Base-by-base conservation (phyloP, 2,329 filamentous ascomycete genomes). In the Microsporum ferrugineum region DNA sequence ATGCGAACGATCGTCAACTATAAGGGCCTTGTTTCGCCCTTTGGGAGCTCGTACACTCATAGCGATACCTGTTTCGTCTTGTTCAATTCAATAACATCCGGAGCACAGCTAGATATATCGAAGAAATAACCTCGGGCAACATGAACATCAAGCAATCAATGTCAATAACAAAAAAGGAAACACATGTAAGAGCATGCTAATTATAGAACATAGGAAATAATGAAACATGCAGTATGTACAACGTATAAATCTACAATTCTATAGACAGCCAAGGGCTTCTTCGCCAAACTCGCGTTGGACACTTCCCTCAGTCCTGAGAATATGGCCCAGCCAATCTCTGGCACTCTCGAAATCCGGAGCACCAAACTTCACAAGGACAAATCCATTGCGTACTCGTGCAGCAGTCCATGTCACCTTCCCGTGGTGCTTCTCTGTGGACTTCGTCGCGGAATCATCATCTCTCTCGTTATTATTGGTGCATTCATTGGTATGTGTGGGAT, bases 291-390 rank as follows among this genome's bases (percentile, higher is more conserved):
- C 75, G 58, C 76, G 72, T 14, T 80, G 75, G 7, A 96, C 79
- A 64, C 83, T 91, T 1, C 88, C 88, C 71, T 96, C 89, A 64
- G 84, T 80, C 53, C 79, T 75, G 55, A 96, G 76, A 82, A 96
- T 88, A 5, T 79, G 80, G 7, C 85, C 84, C 62, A 97, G 79
- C 90, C 91, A 97, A 55, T 82, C 77, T 66, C 88, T 84, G 2
- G 87, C 91, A 31, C 86, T 87, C 72, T 97, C 91, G 29, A 96
- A 87, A 51, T 86, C 87, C 60, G 80, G 81, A 1, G 91, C 89
- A 1, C 89, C 90, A 71, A 97, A 95, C 72, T 97, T 97, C 66
- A 97, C 87, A 31, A 96, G 81, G 2, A 94, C 87, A 69, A 92
- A 96, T 2, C 89, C 87, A 14, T 70, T 72, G 59, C 91, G 82